Conservation (phyloP, 208 protist species). For the Crithidia thermophila region DNA sequence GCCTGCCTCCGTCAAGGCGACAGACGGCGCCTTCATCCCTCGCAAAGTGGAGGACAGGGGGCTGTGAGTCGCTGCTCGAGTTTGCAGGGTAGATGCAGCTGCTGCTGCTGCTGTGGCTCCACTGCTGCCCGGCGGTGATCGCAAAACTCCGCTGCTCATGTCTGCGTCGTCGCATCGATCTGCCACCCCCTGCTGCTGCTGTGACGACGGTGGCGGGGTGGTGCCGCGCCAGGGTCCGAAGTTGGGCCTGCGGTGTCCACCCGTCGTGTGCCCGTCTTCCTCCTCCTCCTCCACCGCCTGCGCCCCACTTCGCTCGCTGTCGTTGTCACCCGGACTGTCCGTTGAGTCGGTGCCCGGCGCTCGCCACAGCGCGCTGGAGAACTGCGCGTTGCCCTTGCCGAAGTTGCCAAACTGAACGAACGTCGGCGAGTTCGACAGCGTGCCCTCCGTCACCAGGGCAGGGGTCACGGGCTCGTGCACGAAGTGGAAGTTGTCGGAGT, state of each 20-base stretch:
- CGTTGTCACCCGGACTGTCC: too few relatives aligned
- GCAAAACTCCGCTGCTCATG: not conserved
- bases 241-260: not conserved
- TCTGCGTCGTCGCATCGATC: too few relatives aligned
- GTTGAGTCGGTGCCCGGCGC: slow-evolving; percentile 4
- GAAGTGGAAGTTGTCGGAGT: not conserved
- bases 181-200: too few relatives aligned
- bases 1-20: too few relatives aligned
- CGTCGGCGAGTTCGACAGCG: not conserved
- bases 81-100: too few relatives aligned
- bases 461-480: slow-evolving; percentile 11
- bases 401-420: not conserved
- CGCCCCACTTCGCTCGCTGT: too few relatives aligned
- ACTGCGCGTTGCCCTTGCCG: not conserved
- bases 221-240: not conserved
- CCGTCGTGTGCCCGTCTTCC: not conserved
- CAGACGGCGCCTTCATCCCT: too few relatives aligned
- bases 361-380: not conserved
- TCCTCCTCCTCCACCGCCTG: not conserved
- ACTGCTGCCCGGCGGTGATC: not conserved
- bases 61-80: slow-evolving; percentile 8
- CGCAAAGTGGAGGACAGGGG: slow-evolving; percentile 3
- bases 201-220: not conserved
- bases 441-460: not conserved
- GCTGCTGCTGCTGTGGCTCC: not conserved